Conservation (phyloP, 2,329 filamentous ascomycete species). For the Setomelanomma holmii region DNA sequence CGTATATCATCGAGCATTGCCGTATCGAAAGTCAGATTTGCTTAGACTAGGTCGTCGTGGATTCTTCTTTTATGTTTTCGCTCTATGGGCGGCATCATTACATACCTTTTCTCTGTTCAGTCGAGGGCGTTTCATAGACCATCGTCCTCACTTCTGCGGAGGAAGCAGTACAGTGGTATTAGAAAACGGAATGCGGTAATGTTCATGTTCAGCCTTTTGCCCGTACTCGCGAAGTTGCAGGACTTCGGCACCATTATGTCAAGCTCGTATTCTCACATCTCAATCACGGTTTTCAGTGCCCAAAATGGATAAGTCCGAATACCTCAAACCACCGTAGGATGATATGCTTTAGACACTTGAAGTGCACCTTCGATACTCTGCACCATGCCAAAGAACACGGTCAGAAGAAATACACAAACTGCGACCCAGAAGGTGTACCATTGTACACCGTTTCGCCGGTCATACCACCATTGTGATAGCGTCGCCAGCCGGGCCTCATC, state of each 20-base stretch:
- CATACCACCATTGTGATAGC: constrained; percentile 54
- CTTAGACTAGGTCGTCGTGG: background rate
- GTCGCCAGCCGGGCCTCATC: constrained; percentile 45
- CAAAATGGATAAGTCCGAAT: too few species aligned
- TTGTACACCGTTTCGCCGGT: constrained; percentile 52
- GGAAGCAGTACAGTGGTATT: too few species aligned
- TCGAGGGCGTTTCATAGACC: background rate
- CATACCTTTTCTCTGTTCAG: background rate
- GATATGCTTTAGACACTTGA: constrained; percentile 14
- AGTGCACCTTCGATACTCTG: constrained; percentile 54
- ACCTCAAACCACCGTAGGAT: too few species aligned
- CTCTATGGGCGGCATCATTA: background rate
- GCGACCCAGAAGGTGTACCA: constrained; percentile 59
- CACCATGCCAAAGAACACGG: constrained; percentile 53
- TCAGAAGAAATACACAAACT: constrained; percentile 45
- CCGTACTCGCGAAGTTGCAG: too few species aligned
- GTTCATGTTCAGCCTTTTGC: background rate
- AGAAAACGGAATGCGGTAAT: background rate
- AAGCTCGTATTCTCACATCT: too few species aligned
- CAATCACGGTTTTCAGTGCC: too few species aligned
- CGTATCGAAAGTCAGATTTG: too few species aligned
- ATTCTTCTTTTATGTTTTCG: background rate
- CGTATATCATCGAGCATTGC: background rate
- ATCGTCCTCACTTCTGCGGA: background rate
- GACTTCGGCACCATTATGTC: too few species aligned